Percentiles rank a stretch among this genome's conserved stretches.
Conservation (phyloP, 352 stramenopile species). For the Plasmopara muralis region DNA sequence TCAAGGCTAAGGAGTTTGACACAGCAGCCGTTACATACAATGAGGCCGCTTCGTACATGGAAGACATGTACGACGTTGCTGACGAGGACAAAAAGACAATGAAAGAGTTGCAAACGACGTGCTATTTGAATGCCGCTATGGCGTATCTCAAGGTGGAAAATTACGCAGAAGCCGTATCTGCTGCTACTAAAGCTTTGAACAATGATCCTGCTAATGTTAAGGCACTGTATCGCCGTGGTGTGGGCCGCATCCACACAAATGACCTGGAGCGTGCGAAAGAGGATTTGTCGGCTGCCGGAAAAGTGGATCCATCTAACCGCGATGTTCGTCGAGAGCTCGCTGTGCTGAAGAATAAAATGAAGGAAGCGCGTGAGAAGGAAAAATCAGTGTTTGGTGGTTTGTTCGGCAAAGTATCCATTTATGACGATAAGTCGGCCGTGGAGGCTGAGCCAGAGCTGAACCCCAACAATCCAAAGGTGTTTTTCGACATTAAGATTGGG, state of each 20-base stretch:
- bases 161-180: slow-evolving; percentile 83
- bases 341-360: slow-evolving; percentile 78
- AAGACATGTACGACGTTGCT: slow-evolving; percentile 83
- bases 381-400: slow-evolving; percentile 95
- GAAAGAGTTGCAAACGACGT: slow-evolving; percentile 86
- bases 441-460: slow-evolving; percentile 51
- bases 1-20: slow-evolving; percentile 85
- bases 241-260: slow-evolving; percentile 79
- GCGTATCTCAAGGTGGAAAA: slow-evolving; percentile 90
- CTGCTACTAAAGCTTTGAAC: slow-evolving; percentile 74
- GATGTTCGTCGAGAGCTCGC: slow-evolving; percentile 76
- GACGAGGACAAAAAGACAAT: slow-evolving; percentile 81
- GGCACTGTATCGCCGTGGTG: slow-evolving; percentile 77
- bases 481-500: slow-evolving; percentile 96
- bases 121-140: slow-evolving; percentile 92
- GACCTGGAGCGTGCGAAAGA: slow-evolving; percentile 84
- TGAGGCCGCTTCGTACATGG: slow-evolving; percentile 73
- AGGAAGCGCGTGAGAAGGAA: slow-evolving; percentile 91
- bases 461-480: slow-evolving; percentile 94
- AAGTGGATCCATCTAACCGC: slow-evolving; percentile 75
- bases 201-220: slow-evolving; percentile 81
- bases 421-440: slow-evolving; percentile 93
- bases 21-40: slow-evolving; percentile 84
- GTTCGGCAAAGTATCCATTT: slow-evolving; percentile 96
- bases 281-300: slow-evolving; percentile 74